These are phyloP conservation scores for Pyrus hybrid DNA, from an alignment of 331 rosid species.

Conservation along the genomic window DNA sequence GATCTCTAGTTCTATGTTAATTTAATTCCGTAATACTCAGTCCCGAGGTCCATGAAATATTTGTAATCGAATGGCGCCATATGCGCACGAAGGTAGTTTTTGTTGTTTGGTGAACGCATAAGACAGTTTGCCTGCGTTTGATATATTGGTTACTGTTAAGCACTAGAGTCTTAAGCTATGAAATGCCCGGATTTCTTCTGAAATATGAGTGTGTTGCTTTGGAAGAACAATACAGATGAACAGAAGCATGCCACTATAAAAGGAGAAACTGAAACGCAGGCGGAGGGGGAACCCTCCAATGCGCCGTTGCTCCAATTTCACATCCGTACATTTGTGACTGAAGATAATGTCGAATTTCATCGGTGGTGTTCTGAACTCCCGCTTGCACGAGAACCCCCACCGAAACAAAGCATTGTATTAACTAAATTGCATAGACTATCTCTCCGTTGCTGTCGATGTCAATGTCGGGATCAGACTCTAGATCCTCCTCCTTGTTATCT, in stretches of 20 bases:
- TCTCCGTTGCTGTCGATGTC: conserved; percentile 93
- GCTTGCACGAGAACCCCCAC: not conserved
- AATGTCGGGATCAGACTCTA: conserved; percentile 69
- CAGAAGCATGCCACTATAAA: conserved; percentile 4
- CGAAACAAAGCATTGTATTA: not conserved
- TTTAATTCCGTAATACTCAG: not conserved
- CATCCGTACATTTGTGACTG: conserved; percentile 7
- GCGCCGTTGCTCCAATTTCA: conserved; percentile 11
- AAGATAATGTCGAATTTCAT: not conserved
- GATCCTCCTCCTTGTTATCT: conserved; percentile 88
- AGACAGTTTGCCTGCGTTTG: not conserved
- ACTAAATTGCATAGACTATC: conserved; percentile 74
- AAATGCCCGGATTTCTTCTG: not conserved
- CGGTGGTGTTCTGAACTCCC: not conserved
- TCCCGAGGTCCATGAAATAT: not conserved
- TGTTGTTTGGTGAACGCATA: not conserved
- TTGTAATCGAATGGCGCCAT: not conserved
- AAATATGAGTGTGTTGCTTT: not conserved
- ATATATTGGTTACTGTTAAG: not conserved
- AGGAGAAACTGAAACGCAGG: conserved; percentile 14
- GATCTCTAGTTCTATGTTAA: not conserved
- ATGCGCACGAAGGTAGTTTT: not conserved
- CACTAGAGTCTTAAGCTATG: too few relatives aligned
- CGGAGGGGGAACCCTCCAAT: not conserved
- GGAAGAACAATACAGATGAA: conserved; percentile 2